Percentiles rank a stretch among this genome's conserved stretches.
phyloP scores from a whole-genome alignment of 805 yeast species.

The Ogataea sp. region DNA sequence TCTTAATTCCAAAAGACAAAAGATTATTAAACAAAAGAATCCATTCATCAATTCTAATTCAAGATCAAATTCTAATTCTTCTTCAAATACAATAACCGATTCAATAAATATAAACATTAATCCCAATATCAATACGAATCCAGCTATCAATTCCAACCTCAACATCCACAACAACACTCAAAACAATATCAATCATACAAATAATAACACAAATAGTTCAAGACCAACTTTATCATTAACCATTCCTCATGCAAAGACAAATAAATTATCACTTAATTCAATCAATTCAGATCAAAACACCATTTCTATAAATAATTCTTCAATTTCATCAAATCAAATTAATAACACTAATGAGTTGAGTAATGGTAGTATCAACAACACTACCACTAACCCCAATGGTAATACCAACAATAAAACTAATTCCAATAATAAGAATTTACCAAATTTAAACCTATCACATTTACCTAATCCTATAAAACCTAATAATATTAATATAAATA shows the following conservation, averaged over 20 bases:
- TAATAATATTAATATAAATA: no score
- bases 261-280: no score
- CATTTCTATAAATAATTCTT: slow-evolving; percentile 1
- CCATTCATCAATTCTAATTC: no score
- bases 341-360: slow-evolving; percentile 12
- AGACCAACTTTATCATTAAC: slow-evolving; percentile 59
- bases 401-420: slow-evolving; percentile 4
- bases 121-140: no score
- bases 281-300: slow-evolving; percentile 9
- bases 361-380: slow-evolving; percentile 15
- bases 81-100: no score
- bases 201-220: no score
- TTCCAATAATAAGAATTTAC: slow-evolving; percentile 1
- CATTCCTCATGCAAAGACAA: slow-evolving; percentile 38
- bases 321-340: slow-evolving; percentile 14
- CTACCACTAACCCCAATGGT: slow-evolving; percentile 2
- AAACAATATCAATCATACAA: not conserved
- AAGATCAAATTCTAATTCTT: no score
- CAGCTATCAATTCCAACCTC: slow-evolving; percentile 2
- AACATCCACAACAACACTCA: not conserved
- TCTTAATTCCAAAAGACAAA: no score
- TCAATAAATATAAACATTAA: no score
- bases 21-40: no score
- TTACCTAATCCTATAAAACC: not conserved
- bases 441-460: slow-evolving; percentile 1